Evolutionary conservation across 2,329 filamentous ascomycete genomes (phyloP), one percentile per base, ranked within the genome.

Genomic region (Diaporthe longicolla): DNA sequence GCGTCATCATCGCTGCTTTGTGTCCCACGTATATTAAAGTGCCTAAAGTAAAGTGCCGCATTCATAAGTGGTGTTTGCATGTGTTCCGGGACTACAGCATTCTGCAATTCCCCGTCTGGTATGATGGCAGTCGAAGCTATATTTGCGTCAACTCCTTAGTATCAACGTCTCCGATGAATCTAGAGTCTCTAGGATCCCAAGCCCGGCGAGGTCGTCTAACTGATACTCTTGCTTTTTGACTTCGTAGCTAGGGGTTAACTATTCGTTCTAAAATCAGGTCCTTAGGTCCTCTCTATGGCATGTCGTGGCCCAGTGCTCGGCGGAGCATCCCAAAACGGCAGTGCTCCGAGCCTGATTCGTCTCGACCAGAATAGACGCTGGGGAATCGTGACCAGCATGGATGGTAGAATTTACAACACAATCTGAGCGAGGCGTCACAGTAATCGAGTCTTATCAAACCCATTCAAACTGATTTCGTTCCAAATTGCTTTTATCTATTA

Each of bases 261-360:
- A n/a, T n/a, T n/a, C n/a, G n/a, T n/a, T n/a, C n/a, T n/a, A n/a
- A n/a, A n/a, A n/a, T n/a, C n/a, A n/a, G n/a, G n/a, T n/a, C n/a
- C n/a, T n/a, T n/a, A 37, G 1, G 1, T 43, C 1, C 26, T 26
- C 57, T 10, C n/a, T 8, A 32, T 3, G 26, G 43, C 19, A 17
- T 17, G 24, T 13, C 19, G 29, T 1, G n/a, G 15, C 17, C 8
- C 24, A 3, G 58, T 4, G n/a, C 43, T 10, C 26, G 24, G 19
- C 63, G 63, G 63, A 40, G 29, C 15, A n/a, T 54, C 63, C 32
- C 11, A 19, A 68, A 54, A 68, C 9, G 48, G 63, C 26, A 68
- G 19, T 26, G 3, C 32, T 26, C 63, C 63, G 63, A 40, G 4
- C 45, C 35, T 5, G 4, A 68, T 17, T 8, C 15, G 13, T n/a